Percentiles rank a stretch among this genome's conserved stretches.
phyloP scores from a whole-genome alignment of 1,139 yeast genomes.

The Debaryomyces udenii region DNA sequence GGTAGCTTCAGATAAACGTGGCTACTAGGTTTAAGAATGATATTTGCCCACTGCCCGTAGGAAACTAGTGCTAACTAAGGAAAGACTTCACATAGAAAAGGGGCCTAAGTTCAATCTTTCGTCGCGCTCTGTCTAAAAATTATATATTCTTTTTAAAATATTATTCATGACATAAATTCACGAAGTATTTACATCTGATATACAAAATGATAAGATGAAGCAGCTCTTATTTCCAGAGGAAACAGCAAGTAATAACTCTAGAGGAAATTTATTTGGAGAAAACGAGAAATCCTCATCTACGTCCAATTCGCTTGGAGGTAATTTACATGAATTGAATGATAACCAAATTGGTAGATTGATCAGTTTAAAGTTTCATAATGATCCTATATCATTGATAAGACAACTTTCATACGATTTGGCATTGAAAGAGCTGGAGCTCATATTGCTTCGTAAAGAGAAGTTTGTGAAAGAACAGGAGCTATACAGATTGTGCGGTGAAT shows the following conservation, averaged over 20 bases:
- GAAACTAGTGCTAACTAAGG: no score
- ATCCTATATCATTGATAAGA: conserved; percentile 45
- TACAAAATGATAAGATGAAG: conserved; percentile 10
- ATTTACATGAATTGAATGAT: conserved; percentile 30
- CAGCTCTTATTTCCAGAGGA: conserved; percentile 13
- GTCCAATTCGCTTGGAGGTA: conserved; percentile 19
- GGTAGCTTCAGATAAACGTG: no score
- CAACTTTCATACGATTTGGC: conserved; percentile 55
- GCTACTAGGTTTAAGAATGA: no score
- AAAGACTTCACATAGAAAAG: no score
- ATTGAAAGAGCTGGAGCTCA: conserved; percentile 50
- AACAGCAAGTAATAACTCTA: conserved; percentile 1
- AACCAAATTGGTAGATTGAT: conserved; percentile 39
- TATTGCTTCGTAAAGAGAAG: conserved; percentile 40
- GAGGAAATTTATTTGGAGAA: conserved; percentile 11
- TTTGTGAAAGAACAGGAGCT: conserved; percentile 50
- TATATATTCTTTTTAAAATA: not conserved
- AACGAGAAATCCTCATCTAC: conserved; percentile 2
- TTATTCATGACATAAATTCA: not conserved
- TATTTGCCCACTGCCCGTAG: no score
- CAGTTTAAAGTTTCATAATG: conserved; percentile 33
- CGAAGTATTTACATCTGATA: not conserved
- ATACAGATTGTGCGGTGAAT: conserved; percentile 42
- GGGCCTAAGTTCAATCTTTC: no score
- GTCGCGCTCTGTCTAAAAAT: no score